A percentile compares a stretch with the other conserved stretches of the same genome.
Conservation (phyloP, 345 rosid species). For the Brassica nigra region DNA sequence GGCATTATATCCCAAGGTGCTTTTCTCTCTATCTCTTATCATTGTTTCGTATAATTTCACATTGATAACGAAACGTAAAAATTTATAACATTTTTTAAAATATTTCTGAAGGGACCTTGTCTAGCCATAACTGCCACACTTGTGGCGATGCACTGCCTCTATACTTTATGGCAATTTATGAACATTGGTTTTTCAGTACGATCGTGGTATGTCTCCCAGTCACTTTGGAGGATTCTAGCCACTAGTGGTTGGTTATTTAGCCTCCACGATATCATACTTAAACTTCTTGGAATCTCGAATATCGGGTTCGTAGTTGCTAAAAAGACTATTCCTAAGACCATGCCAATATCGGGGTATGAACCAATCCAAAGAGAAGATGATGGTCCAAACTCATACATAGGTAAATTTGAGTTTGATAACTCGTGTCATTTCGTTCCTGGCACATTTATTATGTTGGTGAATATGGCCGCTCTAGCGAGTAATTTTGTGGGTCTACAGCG, state of each 20-base stretch:
- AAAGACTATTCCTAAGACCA: conserved; percentile 43
- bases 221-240: conserved; percentile 17
- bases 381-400: not conserved
- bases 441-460: conserved; percentile 51
- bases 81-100: no score
- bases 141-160: conserved; percentile 26
- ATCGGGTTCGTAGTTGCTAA: conserved; percentile 54
- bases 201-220: conserved; percentile 14
- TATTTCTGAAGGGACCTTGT: conserved; percentile 10
- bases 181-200: conserved; percentile 3
- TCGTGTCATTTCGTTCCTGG: conserved; percentile 57
- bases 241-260: conserved; percentile 52
- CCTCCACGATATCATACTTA: conserved; percentile 32
- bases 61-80: no score
- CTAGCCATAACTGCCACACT: not conserved
- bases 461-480: conserved; percentile 38
- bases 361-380: not conserved
- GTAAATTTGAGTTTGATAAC: conserved; percentile 51
- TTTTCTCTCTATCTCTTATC: not conserved
- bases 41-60: not conserved
- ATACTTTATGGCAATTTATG: conserved; percentile 34
- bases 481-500: conserved; percentile 19
- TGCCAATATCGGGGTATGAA: not conserved
- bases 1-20: conserved; percentile 65
- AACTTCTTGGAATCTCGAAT: conserved; percentile 53